Evolutionary conservation across 139 green algal species (phyloP), one percentile per base, ranked within the genome.

Genomic region (Cymbomonas tetramitiformis): DNA sequence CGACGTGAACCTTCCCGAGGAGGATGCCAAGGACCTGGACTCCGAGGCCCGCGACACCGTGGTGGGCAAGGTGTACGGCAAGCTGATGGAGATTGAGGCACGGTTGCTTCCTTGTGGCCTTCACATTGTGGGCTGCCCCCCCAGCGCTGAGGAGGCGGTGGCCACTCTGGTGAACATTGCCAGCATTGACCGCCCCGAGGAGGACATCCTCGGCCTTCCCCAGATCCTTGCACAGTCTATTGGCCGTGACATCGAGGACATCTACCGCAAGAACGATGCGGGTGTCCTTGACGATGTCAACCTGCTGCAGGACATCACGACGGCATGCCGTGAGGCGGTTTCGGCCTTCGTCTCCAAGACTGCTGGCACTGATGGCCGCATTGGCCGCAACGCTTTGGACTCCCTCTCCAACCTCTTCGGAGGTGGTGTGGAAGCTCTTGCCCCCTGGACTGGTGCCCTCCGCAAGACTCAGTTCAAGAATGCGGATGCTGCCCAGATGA

Each of bases 21-120:
- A 68, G 30, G 77, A 82, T 10, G 69, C 75, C 29, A 76, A 75
- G 57, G 73, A 79, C 1, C 61, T 96, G 26, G 64, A 44, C 6
- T 10, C 82, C 24, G 90, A 95, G 12, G 71, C 86, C 49, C 75
- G 73, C 10, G 73, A 79, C 52, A 69, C 32, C 28, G 61, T 80
- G 2, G 72, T 80, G 4, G 72, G 72, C 38, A 62, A 56, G 32
- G 69, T 77, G 30, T 80, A 80, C 50, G 29, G 59, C 18, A 79
- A 78, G 82, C 78, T 98, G 38, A 97, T 98, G 90, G 91, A 98
- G 80, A 98, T 98, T 52, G 90, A 98, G 82, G 90, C 77, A 30
- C 76, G 90, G 30, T 83, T 98, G 67, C 82, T 98, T 72, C 90
- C 90, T 25, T 97, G 89, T 69, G 90, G 90, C 30, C 83, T 98